phyloP scores from a whole-genome alignment of 2,329 filamentous ascomycete genomes.

The Sclerotinia trifoliorum region DNA sequence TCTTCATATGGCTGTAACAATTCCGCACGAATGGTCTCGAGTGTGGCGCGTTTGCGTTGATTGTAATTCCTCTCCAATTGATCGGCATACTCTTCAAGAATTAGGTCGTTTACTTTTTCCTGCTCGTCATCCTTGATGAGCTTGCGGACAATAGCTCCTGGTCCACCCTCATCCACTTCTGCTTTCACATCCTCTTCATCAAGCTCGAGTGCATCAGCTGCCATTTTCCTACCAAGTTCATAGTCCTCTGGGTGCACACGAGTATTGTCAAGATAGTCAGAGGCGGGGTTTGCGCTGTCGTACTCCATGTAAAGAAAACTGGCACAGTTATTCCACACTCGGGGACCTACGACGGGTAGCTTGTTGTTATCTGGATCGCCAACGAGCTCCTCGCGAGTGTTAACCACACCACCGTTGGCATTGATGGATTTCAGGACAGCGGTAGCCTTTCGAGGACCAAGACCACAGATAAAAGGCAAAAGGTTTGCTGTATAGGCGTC shows the following conservation, averaged over 20 bases:
- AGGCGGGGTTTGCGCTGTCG: constrained; percentile 74
- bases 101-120: constrained; percentile 92
- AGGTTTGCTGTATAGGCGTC: constrained; percentile 83
- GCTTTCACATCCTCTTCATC: constrained; percentile 98
- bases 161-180: constrained; percentile 85
- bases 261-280: constrained; percentile 94
- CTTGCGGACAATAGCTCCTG: constrained; percentile 87
- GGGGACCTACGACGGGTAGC: constrained; percentile 76
- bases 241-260: constrained; percentile 98
- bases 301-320: constrained; percentile 92
- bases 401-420: constrained; percentile 81
- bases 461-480: constrained; percentile 84
- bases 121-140: constrained; percentile 93
- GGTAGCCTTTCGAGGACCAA: constrained; percentile 88
- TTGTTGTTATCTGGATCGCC: constrained; percentile 81
- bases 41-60: constrained; percentile 89
- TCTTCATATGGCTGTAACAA: constrained; percentile 93
- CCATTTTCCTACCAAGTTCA: constrained; percentile 96
- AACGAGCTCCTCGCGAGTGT: constrained; percentile 81
- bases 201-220: constrained; percentile 90
- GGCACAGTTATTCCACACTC: constrained; percentile 95
- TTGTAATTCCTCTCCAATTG: constrained; percentile 91
- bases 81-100: constrained; percentile 94
- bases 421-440: constrained; percentile 87
- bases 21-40: constrained; percentile 94